A percentile compares a stretch with the other conserved stretches of the same genome.
Conservation (phyloP, 2,329 filamentous ascomycete species). For the Aspergillus sp. region DNA sequence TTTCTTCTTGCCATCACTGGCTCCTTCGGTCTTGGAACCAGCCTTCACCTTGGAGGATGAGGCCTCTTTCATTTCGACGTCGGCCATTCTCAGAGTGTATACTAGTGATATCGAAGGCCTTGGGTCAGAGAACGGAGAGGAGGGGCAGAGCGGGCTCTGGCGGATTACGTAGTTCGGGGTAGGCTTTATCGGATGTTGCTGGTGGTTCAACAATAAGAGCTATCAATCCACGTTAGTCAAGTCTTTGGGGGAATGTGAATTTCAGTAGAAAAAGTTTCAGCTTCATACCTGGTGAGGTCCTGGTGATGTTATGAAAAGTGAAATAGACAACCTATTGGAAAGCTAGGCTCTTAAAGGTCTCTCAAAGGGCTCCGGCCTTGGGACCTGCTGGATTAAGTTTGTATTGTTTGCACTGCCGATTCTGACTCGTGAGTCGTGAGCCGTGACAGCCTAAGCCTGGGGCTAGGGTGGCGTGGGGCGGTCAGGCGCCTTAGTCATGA, state of each 20-base stretch:
- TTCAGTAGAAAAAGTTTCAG: not conserved
- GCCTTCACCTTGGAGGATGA: slow-evolving; percentile 57
- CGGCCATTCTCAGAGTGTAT: slow-evolving; percentile 66
- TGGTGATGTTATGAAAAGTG: not conserved
- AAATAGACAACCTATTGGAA: not conserved
- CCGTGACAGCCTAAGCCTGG: not conserved
- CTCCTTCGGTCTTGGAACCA: slow-evolving; percentile 55
- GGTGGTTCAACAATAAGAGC: not conserved
- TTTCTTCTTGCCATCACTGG: slow-evolving; percentile 76
- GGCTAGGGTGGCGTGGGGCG: not conserved
- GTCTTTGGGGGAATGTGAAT: not conserved
- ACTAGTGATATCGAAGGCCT: not conserved
- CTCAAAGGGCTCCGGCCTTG: not conserved
- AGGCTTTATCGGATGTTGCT: not conserved
- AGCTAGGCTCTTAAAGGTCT: not conserved
- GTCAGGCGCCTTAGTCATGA: slow-evolving; percentile 23
- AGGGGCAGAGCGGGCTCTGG: slow-evolving; percentile 11
- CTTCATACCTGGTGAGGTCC: not conserved
- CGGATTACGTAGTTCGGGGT: slow-evolving; percentile 18
- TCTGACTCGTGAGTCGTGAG: not conserved
- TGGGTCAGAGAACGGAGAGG: not conserved
- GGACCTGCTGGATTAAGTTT: slow-evolving; percentile 10
- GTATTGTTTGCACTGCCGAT: slow-evolving; percentile 19
- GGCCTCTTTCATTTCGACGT: slow-evolving; percentile 95
- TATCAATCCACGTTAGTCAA: not conserved